Evolutionary conservation across 139 green algal genomes (phyloP), one percentile per base, ranked within the genome.

Genomic region (Haematococcus lacustris): DNA sequence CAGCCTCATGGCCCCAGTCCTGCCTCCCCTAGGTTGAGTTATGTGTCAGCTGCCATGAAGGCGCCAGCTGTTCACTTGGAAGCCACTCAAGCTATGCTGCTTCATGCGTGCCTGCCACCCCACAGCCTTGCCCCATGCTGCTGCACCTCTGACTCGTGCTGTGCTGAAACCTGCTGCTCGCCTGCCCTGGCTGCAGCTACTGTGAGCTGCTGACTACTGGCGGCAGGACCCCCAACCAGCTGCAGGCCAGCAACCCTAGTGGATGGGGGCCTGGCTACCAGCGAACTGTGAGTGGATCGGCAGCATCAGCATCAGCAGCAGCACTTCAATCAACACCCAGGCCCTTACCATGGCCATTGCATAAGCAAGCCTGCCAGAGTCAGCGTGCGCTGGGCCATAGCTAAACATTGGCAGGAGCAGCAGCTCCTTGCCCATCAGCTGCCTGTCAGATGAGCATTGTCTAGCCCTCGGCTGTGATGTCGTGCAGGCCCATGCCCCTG

Each of bases 181-280:
- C 9, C 9, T 9, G 17, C 43, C 43, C 43, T 53, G 17, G 9
- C 43, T 53, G 43, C 34, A 69, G 17, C 3, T 38, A 41, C 51
- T 68, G 32, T 63, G 60, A 71, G 43, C 32, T 6, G 35, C 60
- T 73, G 1, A 65, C 40, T 39, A 37, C 38, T 39, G 32, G 51
- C 38, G 73, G 73, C n/a, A 26, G 62, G 51, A 32, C 4, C 51
- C 65, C 73, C 1, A 69, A 59, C 17, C 0, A 21, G 1, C 51
- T 77, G 38, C 38, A 47, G 28, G 50, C 50, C 65, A 51, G 28
- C 57, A 47, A 66, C 59, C 59, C 73, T n/a, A n/a, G 2, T 21
- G 73, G 41, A 23, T 78, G 73, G 73, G 41, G 40, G 35, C 62
- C 73, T 26, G 28, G 47, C 47, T 76, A 76, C 71, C 63, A 76